Evolutionary conservation across 2,329 filamentous ascomycete genomes (phyloP).

Genomic region (Cryphonectria parasitica): DNA sequence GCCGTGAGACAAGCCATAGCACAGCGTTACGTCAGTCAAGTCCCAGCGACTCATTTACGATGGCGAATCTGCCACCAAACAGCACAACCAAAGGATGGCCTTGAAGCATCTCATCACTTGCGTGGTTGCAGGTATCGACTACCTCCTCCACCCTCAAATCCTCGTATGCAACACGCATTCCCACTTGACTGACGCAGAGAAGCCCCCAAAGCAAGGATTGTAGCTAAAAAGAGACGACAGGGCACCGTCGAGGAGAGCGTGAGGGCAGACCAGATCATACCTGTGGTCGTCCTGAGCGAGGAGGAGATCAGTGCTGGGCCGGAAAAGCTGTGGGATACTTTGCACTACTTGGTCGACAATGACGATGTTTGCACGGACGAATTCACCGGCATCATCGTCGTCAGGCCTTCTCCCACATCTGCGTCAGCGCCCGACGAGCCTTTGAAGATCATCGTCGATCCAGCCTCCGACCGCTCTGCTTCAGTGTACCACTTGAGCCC

Average conservation of each 20-base stretch:
- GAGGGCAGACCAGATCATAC: slow-evolving; percentile 45
- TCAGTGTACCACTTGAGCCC: slow-evolving; percentile 16
- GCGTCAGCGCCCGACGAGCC: slow-evolving; percentile 11
- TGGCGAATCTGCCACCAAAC: slow-evolving; percentile 12
- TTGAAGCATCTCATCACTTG: slow-evolving; percentile 34
- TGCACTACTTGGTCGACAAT: slow-evolving; percentile 39
- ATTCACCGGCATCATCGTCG: slow-evolving; percentile 44
- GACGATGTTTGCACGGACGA: slow-evolving; percentile 47
- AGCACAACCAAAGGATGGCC: slow-evolving; percentile 22
- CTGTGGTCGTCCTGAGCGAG: slow-evolving; percentile 45
- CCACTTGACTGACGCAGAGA: background rate
- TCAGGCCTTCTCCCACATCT: slow-evolving; percentile 39
- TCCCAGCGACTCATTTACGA: background rate
- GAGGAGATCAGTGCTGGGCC: slow-evolving; percentile 41
- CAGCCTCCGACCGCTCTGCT: slow-evolving; percentile 6
- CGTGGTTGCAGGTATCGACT: slow-evolving; percentile 43
- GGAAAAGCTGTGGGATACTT: slow-evolving; percentile 40
- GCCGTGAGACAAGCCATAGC: background rate
- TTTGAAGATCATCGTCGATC: background rate
- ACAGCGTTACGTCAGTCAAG: background rate
- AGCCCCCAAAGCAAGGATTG: background rate
- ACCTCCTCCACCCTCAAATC: slow-evolving; percentile 45
- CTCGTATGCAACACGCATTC: slow-evolving; percentile 35
- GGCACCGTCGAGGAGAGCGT: slow-evolving; percentile 48
- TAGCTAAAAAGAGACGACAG: slow-evolving; percentile 32